Conservation (phyloP, 2,329 filamentous ascomycete genomes). For the Cephalotrichum gorgonifer region DNA sequence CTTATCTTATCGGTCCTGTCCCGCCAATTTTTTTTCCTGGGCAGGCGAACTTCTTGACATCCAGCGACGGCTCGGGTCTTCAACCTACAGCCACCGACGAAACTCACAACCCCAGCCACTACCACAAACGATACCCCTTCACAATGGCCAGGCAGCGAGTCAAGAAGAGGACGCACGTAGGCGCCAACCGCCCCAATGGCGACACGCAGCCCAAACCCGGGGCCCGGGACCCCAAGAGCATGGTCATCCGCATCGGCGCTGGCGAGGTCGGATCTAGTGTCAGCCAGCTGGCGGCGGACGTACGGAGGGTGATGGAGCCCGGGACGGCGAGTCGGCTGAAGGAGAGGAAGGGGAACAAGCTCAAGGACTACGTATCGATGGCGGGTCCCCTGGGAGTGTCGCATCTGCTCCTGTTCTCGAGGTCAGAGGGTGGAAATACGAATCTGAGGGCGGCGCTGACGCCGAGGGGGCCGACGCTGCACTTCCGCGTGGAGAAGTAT, state of each 20-base stretch:
- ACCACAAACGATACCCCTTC: slow-evolving; percentile 7
- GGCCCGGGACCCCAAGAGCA: slow-evolving; percentile 74
- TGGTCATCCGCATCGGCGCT: slow-evolving; percentile 96
- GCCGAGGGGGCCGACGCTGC: slow-evolving; percentile 81
- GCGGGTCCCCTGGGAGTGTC: slow-evolving; percentile 86
- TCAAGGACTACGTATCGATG: slow-evolving; percentile 93
- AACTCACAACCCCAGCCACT: neutral
- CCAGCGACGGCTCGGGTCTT: neutral
- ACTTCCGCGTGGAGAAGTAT: slow-evolving; percentile 92
- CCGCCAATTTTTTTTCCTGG: slow-evolving; percentile 5
- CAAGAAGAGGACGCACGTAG: slow-evolving; percentile 82
- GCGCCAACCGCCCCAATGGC: slow-evolving; percentile 50
- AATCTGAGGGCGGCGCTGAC: slow-evolving; percentile 82
- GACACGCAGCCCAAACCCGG: slow-evolving; percentile 43
- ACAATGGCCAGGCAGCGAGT: slow-evolving; percentile 69
- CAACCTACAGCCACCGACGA: too few species aligned
- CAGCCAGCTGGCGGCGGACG: slow-evolving; percentile 83
- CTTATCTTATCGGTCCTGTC: slow-evolving; percentile 8
- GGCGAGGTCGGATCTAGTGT: slow-evolving; percentile 87
- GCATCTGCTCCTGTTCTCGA: slow-evolving; percentile 86
- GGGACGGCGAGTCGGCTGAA: slow-evolving; percentile 82
- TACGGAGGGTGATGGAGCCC: slow-evolving; percentile 90
- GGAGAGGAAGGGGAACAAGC: slow-evolving; percentile 77
- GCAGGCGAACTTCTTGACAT: neutral
- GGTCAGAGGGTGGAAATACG: slow-evolving; percentile 81